Evolutionary conservation across 2,329 filamentous ascomycete genomes (phyloP).

Genomic region (Paramyrothecium sp.): DNA sequence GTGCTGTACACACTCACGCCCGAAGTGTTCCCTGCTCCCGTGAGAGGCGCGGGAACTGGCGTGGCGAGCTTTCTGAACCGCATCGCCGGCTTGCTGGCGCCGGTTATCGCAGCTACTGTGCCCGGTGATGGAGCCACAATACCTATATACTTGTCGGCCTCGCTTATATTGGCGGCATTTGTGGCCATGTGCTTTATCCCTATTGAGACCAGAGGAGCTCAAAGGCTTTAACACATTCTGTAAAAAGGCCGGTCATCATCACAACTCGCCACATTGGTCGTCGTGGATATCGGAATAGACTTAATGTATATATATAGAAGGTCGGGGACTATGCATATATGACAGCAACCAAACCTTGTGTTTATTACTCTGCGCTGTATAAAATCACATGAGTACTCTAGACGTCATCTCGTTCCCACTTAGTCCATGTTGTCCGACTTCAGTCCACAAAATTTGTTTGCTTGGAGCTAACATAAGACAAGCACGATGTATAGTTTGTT

Average conservation of each 20-base stretch:
- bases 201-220: conserved; percentile 61
- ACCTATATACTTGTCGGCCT: conserved; percentile 57
- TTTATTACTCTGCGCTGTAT: neutral
- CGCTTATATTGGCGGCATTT: conserved; percentile 58
- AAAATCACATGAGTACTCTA: neutral
- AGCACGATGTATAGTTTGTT: too few relatives aligned
- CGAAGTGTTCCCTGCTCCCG: conserved; percentile 72
- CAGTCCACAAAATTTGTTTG: too few relatives aligned
- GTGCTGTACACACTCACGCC: conserved; percentile 76
- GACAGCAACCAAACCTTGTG: neutral
- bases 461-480: too few relatives aligned
- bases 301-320: too few relatives aligned
- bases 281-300: too few relatives aligned
- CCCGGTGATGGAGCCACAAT: conserved; percentile 56
- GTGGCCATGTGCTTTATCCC: conserved; percentile 59
- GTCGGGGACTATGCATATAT: too few relatives aligned
- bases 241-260: too few relatives aligned
- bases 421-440: too few relatives aligned
- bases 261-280: too few relatives aligned
- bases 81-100: conserved; percentile 64
- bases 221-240: conserved; percentile 42
- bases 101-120: conserved; percentile 62
- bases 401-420: too few relatives aligned
- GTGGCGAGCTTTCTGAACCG: conserved; percentile 72
- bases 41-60: conserved; percentile 69